phyloP scores from a whole-genome alignment of 2,329 filamentous ascomycete species.

The Fusarium chuoi region DNA sequence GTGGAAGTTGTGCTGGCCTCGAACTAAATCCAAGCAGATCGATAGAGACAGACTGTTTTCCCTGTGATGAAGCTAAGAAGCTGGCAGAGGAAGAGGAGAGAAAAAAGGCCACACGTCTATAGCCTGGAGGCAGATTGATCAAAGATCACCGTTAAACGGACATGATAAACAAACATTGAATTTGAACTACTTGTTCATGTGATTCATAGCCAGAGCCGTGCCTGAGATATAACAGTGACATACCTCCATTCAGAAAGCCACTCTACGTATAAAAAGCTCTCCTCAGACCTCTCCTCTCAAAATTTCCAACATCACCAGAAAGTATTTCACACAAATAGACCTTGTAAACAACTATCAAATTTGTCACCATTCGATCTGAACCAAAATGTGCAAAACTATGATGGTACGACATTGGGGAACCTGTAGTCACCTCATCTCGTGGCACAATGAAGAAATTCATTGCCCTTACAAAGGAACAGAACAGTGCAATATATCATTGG shows the following conservation, averaged over 20 bases:
- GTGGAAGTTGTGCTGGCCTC: background rate
- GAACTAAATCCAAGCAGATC: background rate
- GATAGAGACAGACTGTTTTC: background rate
- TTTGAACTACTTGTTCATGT: background rate
- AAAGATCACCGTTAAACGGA: rapidly evolving
- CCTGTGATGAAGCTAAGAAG: background rate
- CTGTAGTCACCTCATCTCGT: background rate
- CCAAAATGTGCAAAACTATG: background rate
- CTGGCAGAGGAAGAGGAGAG: background rate
- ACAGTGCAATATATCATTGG: background rate
- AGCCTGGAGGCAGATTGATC: rapidly evolving
- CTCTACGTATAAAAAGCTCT: background rate
- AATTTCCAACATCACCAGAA: too few relatives aligned
- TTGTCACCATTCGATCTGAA: rapidly evolving
- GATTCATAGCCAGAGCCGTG: background rate
- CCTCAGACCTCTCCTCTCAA: too few relatives aligned
- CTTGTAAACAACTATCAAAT: background rate
- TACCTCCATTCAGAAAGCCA: background rate
- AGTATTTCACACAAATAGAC: rapidly evolving
- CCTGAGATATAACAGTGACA: background rate
- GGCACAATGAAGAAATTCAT: background rate
- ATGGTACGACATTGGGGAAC: background rate
- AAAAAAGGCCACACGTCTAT: background rate
- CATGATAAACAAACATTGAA: rapidly evolving
- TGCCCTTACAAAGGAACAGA: background rate